Evolutionary conservation across 116 monocot species (phyloP).

Genomic region (Posidonia oceanica): DNA sequence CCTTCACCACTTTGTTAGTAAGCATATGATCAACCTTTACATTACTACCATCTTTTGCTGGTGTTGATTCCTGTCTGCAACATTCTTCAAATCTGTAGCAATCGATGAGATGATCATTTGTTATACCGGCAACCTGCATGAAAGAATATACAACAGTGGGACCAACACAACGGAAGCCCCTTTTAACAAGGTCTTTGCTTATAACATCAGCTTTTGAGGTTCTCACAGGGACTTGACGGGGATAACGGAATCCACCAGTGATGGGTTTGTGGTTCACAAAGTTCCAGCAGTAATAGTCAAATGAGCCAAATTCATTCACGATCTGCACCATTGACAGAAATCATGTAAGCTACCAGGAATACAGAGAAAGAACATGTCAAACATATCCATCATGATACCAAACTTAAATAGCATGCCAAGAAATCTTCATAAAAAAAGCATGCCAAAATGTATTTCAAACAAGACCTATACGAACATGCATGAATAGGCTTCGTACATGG

Average conservation of each 20-base stretch:
- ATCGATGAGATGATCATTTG: slow-evolving; percentile 36
- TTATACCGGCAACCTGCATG: slow-evolving; percentile 45
- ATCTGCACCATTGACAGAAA: slow-evolving; percentile 9
- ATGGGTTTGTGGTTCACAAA: slow-evolving; percentile 36
- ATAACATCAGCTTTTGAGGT: slow-evolving; percentile 38
- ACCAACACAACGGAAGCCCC: slow-evolving; percentile 35
- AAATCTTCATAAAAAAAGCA: too few relatives aligned
- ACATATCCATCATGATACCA: too few relatives aligned
- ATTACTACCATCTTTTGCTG: neutral
- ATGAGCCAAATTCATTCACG: slow-evolving; percentile 32
- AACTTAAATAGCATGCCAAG: too few relatives aligned
- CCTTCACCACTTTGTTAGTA: neutral
- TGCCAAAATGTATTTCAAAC: too few relatives aligned
- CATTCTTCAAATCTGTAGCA: slow-evolving; percentile 44
- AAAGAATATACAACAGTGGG: slow-evolving; percentile 48
- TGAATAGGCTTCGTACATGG: too few relatives aligned
- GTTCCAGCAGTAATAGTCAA: slow-evolving; percentile 34
- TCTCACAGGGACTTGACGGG: slow-evolving; percentile 32
- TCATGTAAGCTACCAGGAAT: too few relatives aligned
- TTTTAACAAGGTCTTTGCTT: slow-evolving; percentile 40
- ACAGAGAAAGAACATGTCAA: too few relatives aligned
- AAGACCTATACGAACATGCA: too few relatives aligned
- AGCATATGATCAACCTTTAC: neutral
- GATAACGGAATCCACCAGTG: slow-evolving; percentile 23
- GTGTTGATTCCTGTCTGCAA: neutral